These are phyloP conservation scores for Nymphaea thermarum DNA, from an alignment of 164 flowering plant species.

Conservation along the genomic window DNA sequence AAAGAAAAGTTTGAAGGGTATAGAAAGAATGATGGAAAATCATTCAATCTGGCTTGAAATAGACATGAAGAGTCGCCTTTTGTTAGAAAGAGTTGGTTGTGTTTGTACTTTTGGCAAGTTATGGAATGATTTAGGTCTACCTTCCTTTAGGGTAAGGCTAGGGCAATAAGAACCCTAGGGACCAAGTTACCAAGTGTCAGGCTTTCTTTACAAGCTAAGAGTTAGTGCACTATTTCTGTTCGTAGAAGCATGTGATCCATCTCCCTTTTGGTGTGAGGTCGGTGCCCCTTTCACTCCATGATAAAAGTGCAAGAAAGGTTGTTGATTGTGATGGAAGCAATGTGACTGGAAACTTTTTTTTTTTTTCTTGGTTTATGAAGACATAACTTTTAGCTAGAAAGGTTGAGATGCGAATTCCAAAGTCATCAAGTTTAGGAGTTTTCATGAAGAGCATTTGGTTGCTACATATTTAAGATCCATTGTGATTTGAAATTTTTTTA, in stretches of 20 bases:
- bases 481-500: too few species aligned
- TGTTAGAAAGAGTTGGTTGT: neutral
- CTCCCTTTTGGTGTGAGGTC: neutral
- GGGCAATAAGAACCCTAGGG: neutral
- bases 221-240: neutral
- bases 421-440: too few species aligned
- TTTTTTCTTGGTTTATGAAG: too few species aligned
- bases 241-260: neutral
- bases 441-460: too few species aligned
- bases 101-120: too few species aligned
- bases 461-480: too few species aligned
- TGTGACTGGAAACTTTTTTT: neutral
- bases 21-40: too few species aligned
- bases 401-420: too few species aligned
- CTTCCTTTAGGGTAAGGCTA: neutral
- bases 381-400: too few species aligned
- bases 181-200: neutral
- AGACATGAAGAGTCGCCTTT: neutral
- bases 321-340: neutral
- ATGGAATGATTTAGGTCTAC: neutral
- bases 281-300: neutral
- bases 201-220: neutral
- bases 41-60: neutral
- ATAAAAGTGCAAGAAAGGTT: neutral
- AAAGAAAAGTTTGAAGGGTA: too few species aligned